These are phyloP conservation scores for Chalaropsis ovoidea DNA, from an alignment of 2,329 filamentous ascomycete species.

Conservation along the genomic window DNA sequence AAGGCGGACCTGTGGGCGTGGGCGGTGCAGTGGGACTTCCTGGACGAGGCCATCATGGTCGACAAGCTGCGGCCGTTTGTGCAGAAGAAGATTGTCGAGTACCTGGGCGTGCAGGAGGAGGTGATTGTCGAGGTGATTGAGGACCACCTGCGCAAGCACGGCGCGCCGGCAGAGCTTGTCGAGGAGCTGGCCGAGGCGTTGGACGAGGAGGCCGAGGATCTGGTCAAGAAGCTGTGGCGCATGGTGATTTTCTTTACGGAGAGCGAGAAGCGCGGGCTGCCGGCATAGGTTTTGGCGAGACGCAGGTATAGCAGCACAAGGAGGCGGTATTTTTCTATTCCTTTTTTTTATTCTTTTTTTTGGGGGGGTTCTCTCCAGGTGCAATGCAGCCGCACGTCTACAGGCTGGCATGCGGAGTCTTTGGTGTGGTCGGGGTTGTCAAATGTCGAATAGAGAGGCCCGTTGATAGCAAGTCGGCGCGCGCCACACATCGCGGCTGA, in stretches of 20 bases:
- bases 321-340: not conserved
- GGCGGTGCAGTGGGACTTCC: conserved; percentile 82
- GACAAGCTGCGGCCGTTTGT: conserved; percentile 90
- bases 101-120: conserved; percentile 91
- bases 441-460: not conserved
- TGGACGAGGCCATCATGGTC: conserved; percentile 69
- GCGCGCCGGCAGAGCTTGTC: conserved; percentile 66
- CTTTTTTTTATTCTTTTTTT: not conserved
- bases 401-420: not conserved
- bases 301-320: not conserved
- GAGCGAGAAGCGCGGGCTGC: conserved; percentile 79
- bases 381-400: not conserved
- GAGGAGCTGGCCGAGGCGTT: conserved; percentile 80
- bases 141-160: conserved; percentile 67
- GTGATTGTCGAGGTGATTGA: conserved; percentile 89
- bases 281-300: conserved; percentile 40
- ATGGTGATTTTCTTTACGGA: conserved; percentile 98
- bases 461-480: not conserved
- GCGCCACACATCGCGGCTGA: not conserved
- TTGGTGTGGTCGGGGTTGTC: not conserved
- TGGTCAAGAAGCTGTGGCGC: conserved; percentile 95
- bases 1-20: conserved; percentile 84
- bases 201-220: conserved; percentile 85
- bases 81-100: conserved; percentile 96
- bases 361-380: too few relatives aligned